Evolutionary conservation across 331 rosid species (phyloP).

Genomic region (Pyracantha coccinea): DNA sequence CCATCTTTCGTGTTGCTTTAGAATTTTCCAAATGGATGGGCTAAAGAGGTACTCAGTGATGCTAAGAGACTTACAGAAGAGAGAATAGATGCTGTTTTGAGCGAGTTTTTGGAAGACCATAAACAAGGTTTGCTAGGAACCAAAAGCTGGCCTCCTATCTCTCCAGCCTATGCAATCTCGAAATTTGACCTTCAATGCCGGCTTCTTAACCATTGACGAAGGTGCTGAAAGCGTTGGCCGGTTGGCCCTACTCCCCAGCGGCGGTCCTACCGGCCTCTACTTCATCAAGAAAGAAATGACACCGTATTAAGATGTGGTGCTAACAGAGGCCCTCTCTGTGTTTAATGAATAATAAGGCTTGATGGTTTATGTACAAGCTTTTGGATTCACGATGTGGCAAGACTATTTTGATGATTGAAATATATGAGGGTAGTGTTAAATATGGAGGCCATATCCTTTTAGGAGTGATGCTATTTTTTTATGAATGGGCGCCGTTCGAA

Average conservation of each 20-base stretch:
- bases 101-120: conserved; percentile 22
- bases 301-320: too few relatives aligned
- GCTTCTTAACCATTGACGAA: conserved; percentile 26
- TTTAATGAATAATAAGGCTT: too few relatives aligned
- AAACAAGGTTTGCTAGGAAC: conserved; percentile 19
- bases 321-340: too few relatives aligned
- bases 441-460: too few relatives aligned
- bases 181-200: conserved; percentile 22
- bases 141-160: conserved; percentile 41
- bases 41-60: conserved; percentile 27
- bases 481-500: too few relatives aligned
- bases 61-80: conserved; percentile 29
- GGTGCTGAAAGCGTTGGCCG: conserved; percentile 26
- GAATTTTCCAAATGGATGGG: conserved; percentile 19
- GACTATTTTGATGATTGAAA: not conserved
- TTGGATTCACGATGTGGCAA: not conserved
- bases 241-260: conserved; percentile 27
- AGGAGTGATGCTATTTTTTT: too few relatives aligned
- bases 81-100: conserved; percentile 27
- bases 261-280: conserved; percentile 30
- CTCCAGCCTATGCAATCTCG: conserved; percentile 43
- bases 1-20: not conserved
- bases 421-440: not conserved
- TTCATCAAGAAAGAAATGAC: not conserved
- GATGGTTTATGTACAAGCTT: not conserved